Percentiles rank a stretch among this genome's conserved stretches.
Conservation (phyloP, 352 stramenopile genomes). For the Globisporangium spiculum region DNA sequence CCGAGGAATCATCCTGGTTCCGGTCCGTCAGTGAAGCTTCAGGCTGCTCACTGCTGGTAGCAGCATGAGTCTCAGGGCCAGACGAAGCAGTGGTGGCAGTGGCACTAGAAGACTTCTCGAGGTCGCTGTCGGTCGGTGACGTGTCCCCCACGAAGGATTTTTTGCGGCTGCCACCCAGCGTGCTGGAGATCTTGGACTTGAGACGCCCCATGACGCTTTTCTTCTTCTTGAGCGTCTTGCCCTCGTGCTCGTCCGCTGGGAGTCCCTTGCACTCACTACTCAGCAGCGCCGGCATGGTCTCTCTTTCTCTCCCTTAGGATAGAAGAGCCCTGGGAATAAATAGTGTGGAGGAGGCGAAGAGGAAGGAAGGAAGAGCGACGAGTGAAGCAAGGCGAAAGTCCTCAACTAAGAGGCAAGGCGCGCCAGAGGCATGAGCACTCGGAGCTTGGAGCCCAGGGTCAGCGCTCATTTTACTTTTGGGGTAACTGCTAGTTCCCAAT, state of each 20-base stretch:
- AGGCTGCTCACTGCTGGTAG: slow-evolving; percentile 16
- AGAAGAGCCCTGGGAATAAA: slow-evolving; percentile 6
- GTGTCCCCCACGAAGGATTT: slow-evolving; percentile 24
- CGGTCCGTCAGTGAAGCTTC: slow-evolving; percentile 8
- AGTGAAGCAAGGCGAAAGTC: slow-evolving; percentile 15
- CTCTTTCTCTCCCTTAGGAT: background rate
- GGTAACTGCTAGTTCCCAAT: background rate
- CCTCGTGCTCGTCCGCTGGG: slow-evolving; percentile 19
- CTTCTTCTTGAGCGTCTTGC: slow-evolving; percentile 40
- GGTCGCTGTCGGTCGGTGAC: slow-evolving; percentile 35
- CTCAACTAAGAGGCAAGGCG: slow-evolving; percentile 9
- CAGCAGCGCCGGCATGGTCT: slow-evolving; percentile 27
- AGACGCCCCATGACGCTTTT: slow-evolving; percentile 64
- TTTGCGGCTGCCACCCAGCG: slow-evolving; percentile 42
- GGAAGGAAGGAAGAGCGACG: background rate
- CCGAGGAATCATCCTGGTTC: background rate
- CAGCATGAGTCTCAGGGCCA: background rate
- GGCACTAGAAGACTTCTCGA: slow-evolving; percentile 6
- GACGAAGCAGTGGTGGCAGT: background rate
- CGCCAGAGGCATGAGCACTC: background rate
- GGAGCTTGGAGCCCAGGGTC: background rate
- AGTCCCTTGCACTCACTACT: slow-evolving; percentile 19
- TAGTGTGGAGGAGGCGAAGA: background rate
- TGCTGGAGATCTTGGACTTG: slow-evolving; percentile 61
- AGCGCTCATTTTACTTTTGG: background rate